These are phyloP conservation scores for Spergularia marina DNA, from an alignment of 148 eudicot species.

Conservation along the genomic window DNA sequence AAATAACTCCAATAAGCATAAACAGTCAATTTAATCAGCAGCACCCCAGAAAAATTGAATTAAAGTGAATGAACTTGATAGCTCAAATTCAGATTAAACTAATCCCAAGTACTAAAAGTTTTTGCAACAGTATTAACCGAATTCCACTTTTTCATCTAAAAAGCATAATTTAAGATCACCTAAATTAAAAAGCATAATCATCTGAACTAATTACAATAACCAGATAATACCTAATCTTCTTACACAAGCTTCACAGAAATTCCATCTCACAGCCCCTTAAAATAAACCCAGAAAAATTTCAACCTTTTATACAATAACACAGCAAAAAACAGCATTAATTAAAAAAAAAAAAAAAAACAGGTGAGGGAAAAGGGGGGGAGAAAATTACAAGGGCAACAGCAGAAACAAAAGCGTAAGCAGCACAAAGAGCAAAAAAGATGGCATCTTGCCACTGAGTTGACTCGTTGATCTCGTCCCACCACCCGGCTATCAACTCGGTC, in stretches of 20 bases:
- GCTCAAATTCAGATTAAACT: neutral
- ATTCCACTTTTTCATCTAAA: neutral
- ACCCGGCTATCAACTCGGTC: constrained; percentile 21
- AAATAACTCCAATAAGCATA: constrained; percentile 1
- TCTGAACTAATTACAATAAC: neutral
- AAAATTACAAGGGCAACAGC: constrained; percentile 50
- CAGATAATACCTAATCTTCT: neutral
- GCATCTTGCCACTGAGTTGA: constrained; percentile 50
- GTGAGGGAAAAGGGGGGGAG: neutral
- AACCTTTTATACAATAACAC: neutral
- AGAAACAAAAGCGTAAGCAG: constrained; percentile 56
- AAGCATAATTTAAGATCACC: constrained; percentile 1
- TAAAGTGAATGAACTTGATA: neutral
- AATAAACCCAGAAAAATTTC: neutral
- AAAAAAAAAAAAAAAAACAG: neutral
- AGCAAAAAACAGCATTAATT: neutral
- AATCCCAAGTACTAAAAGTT: neutral
- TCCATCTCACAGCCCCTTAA: neutral
- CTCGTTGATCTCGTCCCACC: constrained; percentile 57
- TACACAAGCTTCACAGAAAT: neutral
- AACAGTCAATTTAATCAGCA: neutral
- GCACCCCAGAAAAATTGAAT: neutral
- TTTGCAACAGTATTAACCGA: constrained; percentile 3
- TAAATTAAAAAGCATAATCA: neutral
- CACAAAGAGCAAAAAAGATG: constrained; percentile 58